Evolutionary conservation across 2,329 filamentous ascomycete species (phyloP).

Genomic region (Neoarthrinium moseri): DNA sequence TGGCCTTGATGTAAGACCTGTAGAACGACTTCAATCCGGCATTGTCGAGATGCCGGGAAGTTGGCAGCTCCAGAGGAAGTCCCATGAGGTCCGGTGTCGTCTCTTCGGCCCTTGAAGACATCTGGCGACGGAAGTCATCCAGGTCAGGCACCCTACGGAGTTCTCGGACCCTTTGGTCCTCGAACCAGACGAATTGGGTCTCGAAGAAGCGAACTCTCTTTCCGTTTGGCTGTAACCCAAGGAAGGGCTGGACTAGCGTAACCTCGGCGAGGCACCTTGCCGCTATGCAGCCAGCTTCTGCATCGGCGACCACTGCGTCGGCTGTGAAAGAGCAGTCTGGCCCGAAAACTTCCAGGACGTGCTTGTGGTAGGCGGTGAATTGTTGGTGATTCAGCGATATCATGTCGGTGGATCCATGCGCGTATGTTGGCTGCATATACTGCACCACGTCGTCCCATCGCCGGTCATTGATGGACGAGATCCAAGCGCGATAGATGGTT

Average conservation of each 20-base stretch:
- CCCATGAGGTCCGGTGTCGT: background rate
- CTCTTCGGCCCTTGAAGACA: background rate
- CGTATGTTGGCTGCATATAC: background rate
- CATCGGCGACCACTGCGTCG: background rate
- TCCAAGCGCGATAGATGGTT: background rate
- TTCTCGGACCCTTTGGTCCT: background rate
- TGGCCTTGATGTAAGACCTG: background rate
- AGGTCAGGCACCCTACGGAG: background rate
- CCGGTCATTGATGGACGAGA: background rate
- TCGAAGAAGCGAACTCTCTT: background rate
- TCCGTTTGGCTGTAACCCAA: background rate
- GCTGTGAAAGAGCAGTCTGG: background rate
- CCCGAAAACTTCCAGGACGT: background rate
- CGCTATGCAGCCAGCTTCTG: background rate
- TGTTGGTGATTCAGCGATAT: background rate
- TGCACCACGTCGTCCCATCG: background rate
- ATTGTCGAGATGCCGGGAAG: background rate
- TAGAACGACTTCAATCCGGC: background rate
- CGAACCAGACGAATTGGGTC: background rate
- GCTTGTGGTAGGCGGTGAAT: background rate
- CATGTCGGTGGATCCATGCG: background rate
- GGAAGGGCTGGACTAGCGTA: background rate
- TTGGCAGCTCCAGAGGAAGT: background rate
- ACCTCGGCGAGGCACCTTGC: background rate
- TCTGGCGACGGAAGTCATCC: background rate